These are phyloP conservation scores for Colletotrichum sp. DNA, from an alignment of 2,329 filamentous ascomycete species.

Conservation along the genomic window DNA sequence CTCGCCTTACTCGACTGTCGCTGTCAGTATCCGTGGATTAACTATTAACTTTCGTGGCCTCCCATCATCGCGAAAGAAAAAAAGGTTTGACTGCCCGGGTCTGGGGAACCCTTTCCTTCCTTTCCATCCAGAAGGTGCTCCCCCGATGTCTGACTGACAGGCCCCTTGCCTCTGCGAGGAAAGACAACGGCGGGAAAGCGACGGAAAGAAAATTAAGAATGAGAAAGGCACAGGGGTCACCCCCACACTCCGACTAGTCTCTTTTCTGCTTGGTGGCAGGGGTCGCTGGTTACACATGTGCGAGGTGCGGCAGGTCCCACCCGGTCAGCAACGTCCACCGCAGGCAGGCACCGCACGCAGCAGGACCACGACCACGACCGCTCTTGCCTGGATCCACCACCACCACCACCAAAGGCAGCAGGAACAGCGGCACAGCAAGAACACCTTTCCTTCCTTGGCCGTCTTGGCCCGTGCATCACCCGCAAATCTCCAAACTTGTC, in stretches of 20 bases:
- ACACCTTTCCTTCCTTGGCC: not conserved
- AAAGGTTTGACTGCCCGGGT: not conserved
- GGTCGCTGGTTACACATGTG: conserved; percentile 5
- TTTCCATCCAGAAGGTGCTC: not conserved
- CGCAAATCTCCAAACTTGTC: conserved; percentile 16
- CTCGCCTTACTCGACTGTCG: not conserved
- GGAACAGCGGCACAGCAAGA: not conserved
- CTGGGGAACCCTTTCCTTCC: not conserved
- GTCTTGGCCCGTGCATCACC: conserved; percentile 10
- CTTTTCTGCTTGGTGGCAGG: not conserved
- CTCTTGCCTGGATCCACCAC: not conserved
- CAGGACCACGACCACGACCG: not conserved
- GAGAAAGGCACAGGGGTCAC: conserved; percentile 1
- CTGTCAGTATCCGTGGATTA: not conserved
- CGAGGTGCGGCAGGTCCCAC: not conserved
- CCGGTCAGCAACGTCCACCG: not conserved
- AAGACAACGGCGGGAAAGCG: not conserved
- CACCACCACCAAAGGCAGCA: not conserved
- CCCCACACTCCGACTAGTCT: not conserved
- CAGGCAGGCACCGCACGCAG: not conserved
- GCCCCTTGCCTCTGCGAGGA: not conserved
- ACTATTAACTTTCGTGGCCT: not conserved
- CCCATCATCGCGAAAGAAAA: not conserved
- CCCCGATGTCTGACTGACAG: not conserved
- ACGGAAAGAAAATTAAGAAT: not conserved